Evolutionary conservation across 345 rosid species (phyloP), one percentile per base, ranked within the genome.

Genomic region (Populus tremula): DNA sequence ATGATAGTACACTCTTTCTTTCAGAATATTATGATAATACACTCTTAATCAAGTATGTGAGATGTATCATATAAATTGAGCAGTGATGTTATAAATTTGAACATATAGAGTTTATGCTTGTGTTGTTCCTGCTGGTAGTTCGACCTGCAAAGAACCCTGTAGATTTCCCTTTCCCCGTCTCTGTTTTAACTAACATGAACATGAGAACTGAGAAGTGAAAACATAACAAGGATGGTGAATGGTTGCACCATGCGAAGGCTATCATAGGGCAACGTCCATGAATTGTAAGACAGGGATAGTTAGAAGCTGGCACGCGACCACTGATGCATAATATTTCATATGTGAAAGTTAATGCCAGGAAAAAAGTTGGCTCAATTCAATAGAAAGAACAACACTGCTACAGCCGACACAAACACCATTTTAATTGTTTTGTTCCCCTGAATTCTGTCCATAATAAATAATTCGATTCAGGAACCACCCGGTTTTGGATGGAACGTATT

Each of bases 391-490:
- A 45, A 6, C 45, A 53, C 56, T n/a, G 61, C 12, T 66, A 80
- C 72, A 47, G 65, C 76, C 33, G 50, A 77, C 76, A 79, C 87
- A 85, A 78, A 79, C 83, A 80, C 82, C 76, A 72, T 76, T 85
- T 71, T 65, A 76, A 80, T 54, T 70, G 73, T 80, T 59, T 36
- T 18, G 69, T 77, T 76, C 61, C 78, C 75, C 66, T 35, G 63
- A 82, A 69, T 76, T 84, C 82, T 72, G 83, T 66, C 77, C 84
- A 67, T 62, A 39, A 81, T 41, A 27, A 72, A 78, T 79, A 41
- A 76, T 77, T 70, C 71, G 72, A 76, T 68, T 69, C 73, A 76
- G 83, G 79, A 75, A 53, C 87, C 88, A 84, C 82, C 84, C 85
- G 25, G 47, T 67, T 79, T 64, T 65, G 80, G 86, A 75, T 77